Evolutionary conservation across 805 yeast genomes (phyloP).

Genomic region (Blastobotrys parvus): DNA sequence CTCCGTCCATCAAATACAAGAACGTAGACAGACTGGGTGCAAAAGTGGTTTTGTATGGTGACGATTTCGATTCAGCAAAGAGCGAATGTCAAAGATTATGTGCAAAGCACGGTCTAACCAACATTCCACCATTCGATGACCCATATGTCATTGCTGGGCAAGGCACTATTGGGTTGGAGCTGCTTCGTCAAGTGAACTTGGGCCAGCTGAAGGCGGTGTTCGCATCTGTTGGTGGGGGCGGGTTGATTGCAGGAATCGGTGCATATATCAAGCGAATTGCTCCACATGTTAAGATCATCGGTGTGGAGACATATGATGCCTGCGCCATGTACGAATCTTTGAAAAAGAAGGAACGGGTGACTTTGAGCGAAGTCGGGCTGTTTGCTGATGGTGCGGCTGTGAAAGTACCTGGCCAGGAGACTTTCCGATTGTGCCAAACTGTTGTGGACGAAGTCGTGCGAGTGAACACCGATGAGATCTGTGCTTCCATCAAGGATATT

Average conservation of each 20-base stretch:
- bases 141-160: conserved; percentile 99
- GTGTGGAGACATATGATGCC: conserved; percentile 94
- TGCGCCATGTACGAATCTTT: conserved; percentile 80
- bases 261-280: conserved; percentile 89
- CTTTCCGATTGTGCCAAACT: conserved; percentile 69
- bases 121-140: conserved; percentile 97
- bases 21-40: conserved; percentile 91
- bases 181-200: conserved; percentile 75
- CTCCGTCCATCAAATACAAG: conserved; percentile 89
- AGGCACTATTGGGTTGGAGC: conserved; percentile 93
- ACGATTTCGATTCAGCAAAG: conserved; percentile 93
- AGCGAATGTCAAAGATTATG: conserved; percentile 73
- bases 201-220: conserved; percentile 78
- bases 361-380: conserved; percentile 71
- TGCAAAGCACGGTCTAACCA: conserved; percentile 62
- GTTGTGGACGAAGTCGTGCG: conserved; percentile 82
- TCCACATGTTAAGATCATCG: conserved; percentile 93
- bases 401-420: conserved; percentile 79
- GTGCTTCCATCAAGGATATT: conserved; percentile 94
- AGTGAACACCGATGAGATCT: conserved; percentile 86
- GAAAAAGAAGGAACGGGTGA: conserved; percentile 43
- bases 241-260: conserved; percentile 84
- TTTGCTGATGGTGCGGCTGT: conserved; percentile 99
- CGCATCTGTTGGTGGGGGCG: conserved; percentile 96
- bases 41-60: conserved; percentile 86